Conservation (phyloP, 768 basidiomycete genomes). For the Xerocomellus amylosporus region DNA sequence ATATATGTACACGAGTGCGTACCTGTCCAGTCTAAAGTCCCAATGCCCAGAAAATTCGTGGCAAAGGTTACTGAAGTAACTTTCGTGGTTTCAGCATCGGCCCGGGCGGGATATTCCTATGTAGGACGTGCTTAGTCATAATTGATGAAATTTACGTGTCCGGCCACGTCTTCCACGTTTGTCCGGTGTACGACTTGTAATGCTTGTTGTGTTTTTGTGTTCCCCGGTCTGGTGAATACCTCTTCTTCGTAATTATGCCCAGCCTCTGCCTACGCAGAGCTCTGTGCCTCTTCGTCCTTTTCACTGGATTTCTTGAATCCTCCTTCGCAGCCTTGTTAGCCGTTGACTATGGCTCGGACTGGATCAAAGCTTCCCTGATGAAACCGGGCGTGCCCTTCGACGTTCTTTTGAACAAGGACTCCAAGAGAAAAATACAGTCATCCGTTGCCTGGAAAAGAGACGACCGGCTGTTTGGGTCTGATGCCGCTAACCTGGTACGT, state of each 20-base stretch:
- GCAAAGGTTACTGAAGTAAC: too few relatives aligned
- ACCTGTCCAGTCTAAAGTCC: too few relatives aligned
- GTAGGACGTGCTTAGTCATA: conserved; percentile 12
- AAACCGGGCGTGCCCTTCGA: conserved; percentile 95
- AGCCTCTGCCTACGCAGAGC: conserved; percentile 26
- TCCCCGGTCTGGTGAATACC: conserved; percentile 15
- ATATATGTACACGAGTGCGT: too few relatives aligned
- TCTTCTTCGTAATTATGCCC: conserved; percentile 18
- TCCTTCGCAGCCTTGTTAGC: conserved; percentile 80
- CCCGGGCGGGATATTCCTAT: conserved; percentile 1
- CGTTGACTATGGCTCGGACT: conserved; percentile 98
- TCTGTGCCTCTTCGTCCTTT: conserved; percentile 23
- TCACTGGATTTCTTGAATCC: conserved; percentile 27
- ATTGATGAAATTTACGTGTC: conserved; percentile 14
- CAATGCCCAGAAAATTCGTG: too few relatives aligned
- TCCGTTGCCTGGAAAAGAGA: conserved; percentile 90
- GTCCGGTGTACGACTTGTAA: background rate
- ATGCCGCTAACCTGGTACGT: conserved; percentile 85
- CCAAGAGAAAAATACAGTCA: conserved; percentile 91
- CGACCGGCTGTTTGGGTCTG: conserved; percentile 85
- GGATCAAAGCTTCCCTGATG: conserved; percentile 94
- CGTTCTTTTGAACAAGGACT: conserved; percentile 93
- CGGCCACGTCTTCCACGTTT: conserved; percentile 20
- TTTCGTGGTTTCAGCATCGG: too few relatives aligned
- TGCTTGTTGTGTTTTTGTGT: conserved; percentile 13